Evolutionary conservation across 2,329 filamentous ascomycete genomes (phyloP), one percentile per base, ranked within the genome.

Genomic region (Pseudogymnoascus sp.): DNA sequence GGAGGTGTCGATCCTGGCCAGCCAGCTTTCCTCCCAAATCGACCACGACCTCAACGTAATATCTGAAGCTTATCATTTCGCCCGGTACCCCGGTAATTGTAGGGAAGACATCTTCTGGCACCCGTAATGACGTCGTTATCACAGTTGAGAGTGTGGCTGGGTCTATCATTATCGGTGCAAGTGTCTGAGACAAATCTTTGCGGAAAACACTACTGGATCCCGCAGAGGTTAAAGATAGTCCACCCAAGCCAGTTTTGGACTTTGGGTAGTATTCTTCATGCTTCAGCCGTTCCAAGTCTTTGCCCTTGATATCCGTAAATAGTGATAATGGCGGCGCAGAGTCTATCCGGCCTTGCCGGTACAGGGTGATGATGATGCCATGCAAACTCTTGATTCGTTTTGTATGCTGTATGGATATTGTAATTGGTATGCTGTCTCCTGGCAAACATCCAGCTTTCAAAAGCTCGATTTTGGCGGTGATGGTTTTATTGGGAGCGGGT

Each of bases 61-160:
- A 97, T 68, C 88, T 91, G 78, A 99, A 97, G 69, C 88, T 92
- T 67, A 99, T 95, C 87, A 97, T 95, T 36, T 90, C 88, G 3
- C 93, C 92, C 0, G 95, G 95, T 0, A 97, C 91, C 62, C 88
- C 88, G 28, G 86, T 87, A 66, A 97, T 97, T 1, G 93, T 96
- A 0, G 95, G 93, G 69, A 97, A 97, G 0, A 87, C 87, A 71
- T 96, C 91, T 66, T 96, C 91, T 0, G 95, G 95, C 2, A 97
- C 85, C 68, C 91, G 87, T 14, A 99, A 85, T 2, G 89, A 89
- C 3, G 92, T 89, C 14, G 88, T 95, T 43, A 97, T 85, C 53
- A 88, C 88, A 1, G 92, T 87, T 18, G 87, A 88, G 68, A 97
- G 80, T 0, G 88, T 92, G 25, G 75, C 78, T 0, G 93, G 93